phyloP scores from a whole-genome alignment of 768 basidiomycete species.

The Mycena polygramma region DNA sequence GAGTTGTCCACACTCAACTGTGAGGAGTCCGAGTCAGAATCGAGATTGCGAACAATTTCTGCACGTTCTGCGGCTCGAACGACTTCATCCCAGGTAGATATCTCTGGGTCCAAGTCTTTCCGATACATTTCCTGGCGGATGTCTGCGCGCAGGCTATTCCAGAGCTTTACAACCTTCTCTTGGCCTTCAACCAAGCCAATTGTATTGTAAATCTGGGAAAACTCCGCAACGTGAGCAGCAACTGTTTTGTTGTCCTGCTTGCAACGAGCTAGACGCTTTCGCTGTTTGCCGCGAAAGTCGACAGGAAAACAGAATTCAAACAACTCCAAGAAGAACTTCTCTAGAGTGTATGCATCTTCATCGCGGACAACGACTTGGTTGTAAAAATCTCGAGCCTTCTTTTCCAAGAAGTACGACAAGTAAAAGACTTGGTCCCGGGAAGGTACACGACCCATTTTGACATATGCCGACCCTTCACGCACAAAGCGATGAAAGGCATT shows the following conservation, averaged over 20 bases:
- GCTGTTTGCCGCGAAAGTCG: slow-evolving; percentile 36
- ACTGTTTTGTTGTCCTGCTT: slow-evolving; percentile 34
- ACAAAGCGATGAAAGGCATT: slow-evolving; percentile 44
- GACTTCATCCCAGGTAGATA: slow-evolving; percentile 38
- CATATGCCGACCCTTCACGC: slow-evolving; percentile 41
- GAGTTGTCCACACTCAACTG: too few species aligned
- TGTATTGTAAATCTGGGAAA: slow-evolving; percentile 40
- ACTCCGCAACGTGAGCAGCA: slow-evolving; percentile 41
- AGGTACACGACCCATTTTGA: slow-evolving; percentile 39
- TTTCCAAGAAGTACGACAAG: slow-evolving; percentile 47
- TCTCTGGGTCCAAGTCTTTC: slow-evolving; percentile 38
- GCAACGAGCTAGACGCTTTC: slow-evolving; percentile 7
- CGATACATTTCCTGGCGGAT: slow-evolving; percentile 43
- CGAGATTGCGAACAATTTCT: slow-evolving; percentile 46
- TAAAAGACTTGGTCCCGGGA: slow-evolving; percentile 36
- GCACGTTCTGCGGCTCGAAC: slow-evolving; percentile 44
- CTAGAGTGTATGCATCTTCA: slow-evolving; percentile 43
- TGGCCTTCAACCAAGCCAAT: slow-evolving; percentile 39
- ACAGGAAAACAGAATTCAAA: slow-evolving; percentile 55
- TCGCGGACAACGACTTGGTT: slow-evolving; percentile 44
- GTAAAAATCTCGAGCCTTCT: slow-evolving; percentile 50
- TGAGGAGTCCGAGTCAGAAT: not conserved
- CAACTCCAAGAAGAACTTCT: slow-evolving; percentile 48
- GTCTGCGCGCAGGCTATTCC: slow-evolving; percentile 38
- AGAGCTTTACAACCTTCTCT: slow-evolving; percentile 43